A percentile compares a stretch with the other conserved stretches of the same genome.
These are phyloP conservation scores for Pleurotus salmoneostramineus DNA, from an alignment of 768 basidiomycete genomes.

Conservation along the genomic window DNA sequence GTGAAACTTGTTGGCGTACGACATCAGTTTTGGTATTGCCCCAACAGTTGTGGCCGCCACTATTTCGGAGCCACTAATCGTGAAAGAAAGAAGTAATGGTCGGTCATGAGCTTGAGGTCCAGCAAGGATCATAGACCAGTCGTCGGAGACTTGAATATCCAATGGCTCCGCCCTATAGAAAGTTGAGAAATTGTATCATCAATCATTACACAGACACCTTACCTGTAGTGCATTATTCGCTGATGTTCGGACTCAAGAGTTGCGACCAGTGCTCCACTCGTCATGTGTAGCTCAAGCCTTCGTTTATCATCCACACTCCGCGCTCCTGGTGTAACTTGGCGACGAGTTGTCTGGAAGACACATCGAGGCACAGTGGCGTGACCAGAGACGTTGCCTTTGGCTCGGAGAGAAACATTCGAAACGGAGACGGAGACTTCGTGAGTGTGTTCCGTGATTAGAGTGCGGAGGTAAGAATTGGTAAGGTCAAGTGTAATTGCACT, in stretches of 20 bases:
- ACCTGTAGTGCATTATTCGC: slow-evolving; percentile 74
- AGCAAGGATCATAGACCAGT: slow-evolving; percentile 63
- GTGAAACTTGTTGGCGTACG: slow-evolving; percentile 71
- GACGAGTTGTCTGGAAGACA: slow-evolving; percentile 70
- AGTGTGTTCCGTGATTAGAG: slow-evolving; percentile 54
- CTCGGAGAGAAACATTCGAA: slow-evolving; percentile 59
- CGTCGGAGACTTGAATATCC: slow-evolving; percentile 69
- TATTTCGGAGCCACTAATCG: slow-evolving; percentile 66
- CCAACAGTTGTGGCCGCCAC: slow-evolving; percentile 65
- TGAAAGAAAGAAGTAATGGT: slow-evolving; percentile 70
- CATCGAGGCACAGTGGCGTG: slow-evolving; percentile 62
- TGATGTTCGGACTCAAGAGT: slow-evolving; percentile 76
- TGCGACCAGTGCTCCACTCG: slow-evolving; percentile 63
- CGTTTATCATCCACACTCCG: slow-evolving; percentile 33
- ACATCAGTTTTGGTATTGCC: slow-evolving; percentile 74
- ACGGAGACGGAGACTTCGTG: slow-evolving; percentile 68
- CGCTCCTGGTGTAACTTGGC: slow-evolving; percentile 36
- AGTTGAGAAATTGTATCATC: not conserved
- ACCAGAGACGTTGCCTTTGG: slow-evolving; percentile 72
- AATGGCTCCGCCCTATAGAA: slow-evolving; percentile 69
- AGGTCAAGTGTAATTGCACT: slow-evolving; percentile 66
- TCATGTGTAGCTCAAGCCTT: slow-evolving; percentile 73
- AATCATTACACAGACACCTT: slow-evolving; percentile 16
- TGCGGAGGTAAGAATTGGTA: slow-evolving; percentile 58
- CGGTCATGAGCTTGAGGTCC: slow-evolving; percentile 35